Base-by-base conservation (phyloP, 352 stramenopile genomes). In the Phytophthora citrophthora region DNA sequence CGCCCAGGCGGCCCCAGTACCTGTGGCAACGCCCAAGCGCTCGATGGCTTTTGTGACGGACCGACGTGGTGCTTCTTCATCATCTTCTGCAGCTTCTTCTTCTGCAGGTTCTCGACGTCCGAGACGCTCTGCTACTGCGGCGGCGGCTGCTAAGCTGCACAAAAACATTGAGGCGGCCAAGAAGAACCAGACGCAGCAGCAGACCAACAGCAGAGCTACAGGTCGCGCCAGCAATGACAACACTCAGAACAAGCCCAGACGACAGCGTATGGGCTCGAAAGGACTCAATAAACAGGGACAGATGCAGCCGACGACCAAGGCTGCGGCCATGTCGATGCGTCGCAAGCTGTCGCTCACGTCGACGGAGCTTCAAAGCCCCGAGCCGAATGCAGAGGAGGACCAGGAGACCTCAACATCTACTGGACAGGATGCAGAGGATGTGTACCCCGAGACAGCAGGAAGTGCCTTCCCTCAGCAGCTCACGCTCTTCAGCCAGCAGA, bases 401-500 rank as follows among this genome's bases (percentile, higher is more conserved):
- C 16, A 36, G 13, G 52, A 66, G 39, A 31, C 45, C 13, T 13
- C 10, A 15, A 16, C 55, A 0, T 68, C 65, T 29, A 79, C 69
- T 13, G 70, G 78, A 32, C 74, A 75, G 24, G 77, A 91, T 34
- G 38, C 24, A 4, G 85, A 89, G 45, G 87, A 94, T 48, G 74
- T 86, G 53, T 93, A 88, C 27, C 81, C 82, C 3, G 84, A 90
- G 51, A 68, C 61, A 9, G 59, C 40, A 40, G 51, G 26, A 31
- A 93, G 83, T 24, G 86, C 86, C 4, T 94, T 94, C 57, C 77
- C 86, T 10, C 74, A 90, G 54, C 77, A 83, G 15, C 64, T 94
- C 32, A 83, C 84, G 51, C 68, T 94, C 49, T 83, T 92, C n/a
- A 86, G 80, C 51, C 83, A 89, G 64, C 86, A 94, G 64, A 91